Conservation (phyloP, 306 rosid genomes). For the Pyrus bretschneideri region DNA sequence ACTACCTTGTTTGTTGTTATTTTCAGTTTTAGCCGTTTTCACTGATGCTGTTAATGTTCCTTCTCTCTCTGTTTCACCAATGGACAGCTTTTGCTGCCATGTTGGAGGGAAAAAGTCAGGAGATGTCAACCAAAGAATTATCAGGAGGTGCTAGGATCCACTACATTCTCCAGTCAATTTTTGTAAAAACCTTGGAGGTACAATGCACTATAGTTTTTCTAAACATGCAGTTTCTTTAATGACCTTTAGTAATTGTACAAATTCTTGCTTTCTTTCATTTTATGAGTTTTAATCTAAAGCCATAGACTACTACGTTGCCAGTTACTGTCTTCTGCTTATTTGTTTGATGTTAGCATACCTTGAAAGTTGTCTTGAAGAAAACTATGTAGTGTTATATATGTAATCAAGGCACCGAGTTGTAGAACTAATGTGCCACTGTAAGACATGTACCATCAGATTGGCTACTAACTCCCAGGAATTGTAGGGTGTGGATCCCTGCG, state of each 20-base stretch:
- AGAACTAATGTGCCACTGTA: background rate
- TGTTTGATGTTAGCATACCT: background rate
- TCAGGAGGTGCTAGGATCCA: conserved; percentile 43
- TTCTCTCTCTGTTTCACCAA: background rate
- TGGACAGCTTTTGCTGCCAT: conserved; percentile 31
- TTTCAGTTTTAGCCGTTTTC: background rate
- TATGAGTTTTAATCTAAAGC: background rate
- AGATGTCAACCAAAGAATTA: conserved; percentile 30
- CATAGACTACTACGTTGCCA: background rate
- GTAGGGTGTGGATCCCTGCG: conserved; percentile 45
- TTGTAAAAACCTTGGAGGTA: conserved; percentile 47
- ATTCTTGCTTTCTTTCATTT: background rate
- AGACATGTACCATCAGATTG: background rate
- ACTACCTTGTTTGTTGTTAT: background rate
- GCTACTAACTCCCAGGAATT: background rate
- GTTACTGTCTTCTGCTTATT: background rate
- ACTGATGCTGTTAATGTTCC: background rate
- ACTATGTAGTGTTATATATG: too few relatives aligned
- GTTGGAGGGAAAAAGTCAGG: conserved; percentile 37
- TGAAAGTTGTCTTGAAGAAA: background rate
- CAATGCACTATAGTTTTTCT: background rate
- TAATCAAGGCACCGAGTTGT: background rate
- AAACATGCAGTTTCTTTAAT: too few relatives aligned
- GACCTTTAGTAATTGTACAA: background rate
- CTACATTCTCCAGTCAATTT: conserved; percentile 40